Evolutionary conservation across 768 basidiomycete species (phyloP).

Genomic region (Atractiella rhizophila): DNA sequence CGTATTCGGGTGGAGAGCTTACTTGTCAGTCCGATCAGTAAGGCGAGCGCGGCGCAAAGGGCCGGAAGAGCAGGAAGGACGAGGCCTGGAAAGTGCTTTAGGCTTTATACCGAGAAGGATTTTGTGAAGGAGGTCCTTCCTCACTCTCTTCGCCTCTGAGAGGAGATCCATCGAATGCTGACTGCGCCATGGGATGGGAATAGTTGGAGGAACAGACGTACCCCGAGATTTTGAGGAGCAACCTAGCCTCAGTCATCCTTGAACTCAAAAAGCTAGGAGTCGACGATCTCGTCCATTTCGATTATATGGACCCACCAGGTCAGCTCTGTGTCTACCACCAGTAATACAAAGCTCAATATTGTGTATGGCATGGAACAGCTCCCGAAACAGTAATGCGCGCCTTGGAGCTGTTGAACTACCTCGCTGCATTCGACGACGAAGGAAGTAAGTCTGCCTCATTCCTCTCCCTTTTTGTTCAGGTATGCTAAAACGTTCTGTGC

Average conservation of each 20-base stretch:
- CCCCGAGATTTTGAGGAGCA: slow-evolving; percentile 81
- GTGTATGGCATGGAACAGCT: slow-evolving; percentile 36
- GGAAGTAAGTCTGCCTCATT: slow-evolving; percentile 27
- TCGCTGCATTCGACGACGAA: slow-evolving; percentile 79
- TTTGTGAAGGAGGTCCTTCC: slow-evolving; percentile 46
- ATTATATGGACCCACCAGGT: slow-evolving; percentile 33
- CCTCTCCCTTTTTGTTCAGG: background rate
- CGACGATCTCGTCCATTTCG: slow-evolving; percentile 67
- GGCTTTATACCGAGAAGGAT: slow-evolving; percentile 88
- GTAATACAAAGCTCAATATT: background rate
- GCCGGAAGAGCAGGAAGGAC: slow-evolving; percentile 93
- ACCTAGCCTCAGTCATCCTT: slow-evolving; percentile 74
- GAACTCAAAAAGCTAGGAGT: slow-evolving; percentile 86
- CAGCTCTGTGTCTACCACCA: background rate
- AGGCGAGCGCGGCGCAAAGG: slow-evolving; percentile 83
- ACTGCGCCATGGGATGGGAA: no score
- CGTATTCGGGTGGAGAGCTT: slow-evolving; percentile 85
- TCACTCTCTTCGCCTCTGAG: background rate
- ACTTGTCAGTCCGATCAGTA: slow-evolving; percentile 80
- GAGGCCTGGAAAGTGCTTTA: slow-evolving; percentile 86
- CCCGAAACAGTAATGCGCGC: slow-evolving; percentile 95
- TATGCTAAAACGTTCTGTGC: background rate
- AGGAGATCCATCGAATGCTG: background rate
- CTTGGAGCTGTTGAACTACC: slow-evolving; percentile 70
- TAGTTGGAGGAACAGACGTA: slow-evolving; percentile 89